phyloP scores from a whole-genome alignment of 352 stramenopile genomes.

The Pythium rishiriense region DNA sequence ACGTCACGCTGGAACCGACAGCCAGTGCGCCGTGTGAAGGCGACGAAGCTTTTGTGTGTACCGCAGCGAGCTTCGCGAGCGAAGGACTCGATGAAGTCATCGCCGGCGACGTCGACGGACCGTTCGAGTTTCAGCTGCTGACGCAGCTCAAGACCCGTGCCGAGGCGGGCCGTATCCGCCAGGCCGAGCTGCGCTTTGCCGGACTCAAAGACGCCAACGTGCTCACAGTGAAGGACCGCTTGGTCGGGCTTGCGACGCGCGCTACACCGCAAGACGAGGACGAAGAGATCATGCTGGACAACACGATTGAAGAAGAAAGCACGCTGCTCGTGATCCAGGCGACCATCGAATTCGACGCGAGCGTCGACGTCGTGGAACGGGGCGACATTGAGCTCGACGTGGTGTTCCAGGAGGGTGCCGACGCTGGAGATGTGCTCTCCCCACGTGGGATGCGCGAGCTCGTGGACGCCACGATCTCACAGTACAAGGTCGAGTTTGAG shows the following conservation, averaged over 20 bases:
- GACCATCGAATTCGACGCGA: constrained; percentile 47
- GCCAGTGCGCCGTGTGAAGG: constrained; percentile 17
- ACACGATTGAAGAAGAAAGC: constrained; percentile 67
- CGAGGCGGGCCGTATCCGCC: constrained; percentile 21
- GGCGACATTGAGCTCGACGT: constrained; percentile 67
- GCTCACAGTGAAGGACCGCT: constrained; percentile 71
- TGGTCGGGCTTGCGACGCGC: constrained; percentile 45
- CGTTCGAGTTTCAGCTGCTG: constrained; percentile 51
- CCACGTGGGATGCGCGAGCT: constrained; percentile 15
- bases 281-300: constrained; percentile 56
- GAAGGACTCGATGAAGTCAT: constrained; percentile 27
- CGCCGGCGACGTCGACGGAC: constrained; percentile 12
- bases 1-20: constrained; percentile 44
- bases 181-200: constrained; percentile 51
- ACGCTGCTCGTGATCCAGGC: constrained; percentile 73
- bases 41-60: constrained; percentile 25
- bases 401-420: constrained; percentile 52
- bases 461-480: constrained; percentile 5
- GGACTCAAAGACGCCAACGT: constrained; percentile 62
- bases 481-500: constrained; percentile 39
- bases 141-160: constrained; percentile 47
- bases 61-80: constrained; percentile 47
- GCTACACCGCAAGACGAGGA: constrained; percentile 31
- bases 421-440: constrained; percentile 21
- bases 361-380: constrained; percentile 25